These are phyloP conservation scores for Eimeria falciformis DNA, from an alignment of 169 alveolate species.

Conservation along the genomic window DNA sequence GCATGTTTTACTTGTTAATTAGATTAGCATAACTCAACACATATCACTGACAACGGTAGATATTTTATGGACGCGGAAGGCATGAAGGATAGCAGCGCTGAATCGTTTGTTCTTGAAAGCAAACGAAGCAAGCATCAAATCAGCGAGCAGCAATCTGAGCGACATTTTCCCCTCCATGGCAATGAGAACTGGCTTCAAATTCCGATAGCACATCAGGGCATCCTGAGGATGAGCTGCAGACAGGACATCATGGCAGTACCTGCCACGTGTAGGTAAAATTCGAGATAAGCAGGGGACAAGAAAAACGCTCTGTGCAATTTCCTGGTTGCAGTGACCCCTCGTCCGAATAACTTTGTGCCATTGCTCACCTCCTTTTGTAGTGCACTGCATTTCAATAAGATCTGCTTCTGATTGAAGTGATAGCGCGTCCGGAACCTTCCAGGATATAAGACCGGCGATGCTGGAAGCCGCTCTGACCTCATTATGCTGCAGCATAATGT, in stretches of 20 bases:
- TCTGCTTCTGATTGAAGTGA: slow-evolving; percentile 72
- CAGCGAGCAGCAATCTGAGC: slow-evolving; percentile 68
- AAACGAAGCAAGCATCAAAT: slow-evolving; percentile 69
- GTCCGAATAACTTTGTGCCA: too few relatives aligned
- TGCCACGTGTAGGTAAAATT: too few relatives aligned
- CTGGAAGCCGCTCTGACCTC: slow-evolving; percentile 51
- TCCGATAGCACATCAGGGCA: slow-evolving; percentile 67
- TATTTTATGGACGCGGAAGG: slow-evolving; percentile 62
- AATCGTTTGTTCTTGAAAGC: slow-evolving; percentile 75
- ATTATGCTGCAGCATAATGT: slow-evolving; percentile 77
- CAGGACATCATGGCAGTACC: background rate
- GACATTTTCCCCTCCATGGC: slow-evolving; percentile 75
- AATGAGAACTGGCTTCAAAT: slow-evolving; percentile 56
- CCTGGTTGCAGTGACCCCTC: too few relatives aligned
- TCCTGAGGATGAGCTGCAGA: slow-evolving; percentile 61
- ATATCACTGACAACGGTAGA: slow-evolving; percentile 54
- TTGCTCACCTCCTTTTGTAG: slow-evolving; percentile 59
- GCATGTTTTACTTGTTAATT: too few relatives aligned
- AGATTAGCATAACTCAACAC: too few relatives aligned
- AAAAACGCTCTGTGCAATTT: background rate
- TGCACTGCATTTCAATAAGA: slow-evolving; percentile 72
- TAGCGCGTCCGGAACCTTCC: slow-evolving; percentile 49
- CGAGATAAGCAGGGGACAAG: background rate
- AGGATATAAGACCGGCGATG: slow-evolving; percentile 63
- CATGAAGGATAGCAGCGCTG: slow-evolving; percentile 61